Base-by-base conservation (phyloP, 2,329 filamentous ascomycete species). In the Trichoderma aggressivum region DNA sequence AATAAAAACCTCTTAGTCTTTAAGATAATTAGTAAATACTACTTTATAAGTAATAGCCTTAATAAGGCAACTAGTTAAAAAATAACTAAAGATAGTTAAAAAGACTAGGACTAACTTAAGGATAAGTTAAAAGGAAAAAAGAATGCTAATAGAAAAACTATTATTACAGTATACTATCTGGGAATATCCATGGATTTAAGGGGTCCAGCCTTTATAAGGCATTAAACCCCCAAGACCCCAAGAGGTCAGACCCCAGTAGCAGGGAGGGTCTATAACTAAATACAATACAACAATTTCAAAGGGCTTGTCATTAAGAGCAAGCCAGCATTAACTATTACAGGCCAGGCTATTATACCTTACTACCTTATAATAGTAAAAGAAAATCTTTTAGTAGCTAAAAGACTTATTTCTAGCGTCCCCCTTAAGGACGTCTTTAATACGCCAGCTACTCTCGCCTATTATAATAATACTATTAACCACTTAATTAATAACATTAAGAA, bases 11-110 rank as follows among this genome's bases (percentile, higher is more conserved):
- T n/a, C n/a, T n/a, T n/a, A n/a, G n/a, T n/a, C n/a, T n/a, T n/a
- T n/a, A n/a, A n/a, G n/a, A n/a, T n/a, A n/a, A n/a, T n/a, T n/a
- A n/a, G n/a, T n/a, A n/a, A n/a, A 43, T 43, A 7, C 39, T 43
- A 16, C 18, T 43, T 43, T 1, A 1, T 43, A n/a, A 7, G 39
- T 16, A 43, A 43, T 16, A 16, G 7, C 18, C 16, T 43, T 7
- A 16, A 43, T 16, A 43, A 43, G 16, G 39, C 39, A 16, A 43
- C 39, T 1, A 43, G 39, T 16, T 16, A 16, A 43, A 43, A 43
- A 16, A 0, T 16, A 1, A 43, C n/a, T 7, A 43, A 43, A n/a
- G 18, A n/a, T 43, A 3, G 39, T 0, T 16, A 2, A 1, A 10
- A 16, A 43, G 39, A 43, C 39, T n/a, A 16, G 39, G 39, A 43